A percentile compares a stretch with the other conserved stretches of the same genome.
Evolutionary conservation across 805 yeast genomes (phyloP).

Genomic region (Schwanniomyces polymorphus): DNA sequence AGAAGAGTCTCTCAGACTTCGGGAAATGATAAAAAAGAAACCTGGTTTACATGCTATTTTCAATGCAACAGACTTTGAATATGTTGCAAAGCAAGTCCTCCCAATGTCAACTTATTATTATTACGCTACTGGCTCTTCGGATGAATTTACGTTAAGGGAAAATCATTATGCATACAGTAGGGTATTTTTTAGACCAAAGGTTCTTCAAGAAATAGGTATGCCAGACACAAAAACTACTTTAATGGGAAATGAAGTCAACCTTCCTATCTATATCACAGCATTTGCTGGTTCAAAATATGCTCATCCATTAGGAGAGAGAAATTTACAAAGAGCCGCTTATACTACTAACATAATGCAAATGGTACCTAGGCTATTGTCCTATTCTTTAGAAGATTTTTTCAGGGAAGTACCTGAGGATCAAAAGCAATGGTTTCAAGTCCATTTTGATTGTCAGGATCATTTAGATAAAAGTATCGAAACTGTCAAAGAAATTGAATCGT

Average conservation of each 20-base stretch:
- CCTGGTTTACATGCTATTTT: constrained; percentile 27
- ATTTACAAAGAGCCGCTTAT: constrained; percentile 28
- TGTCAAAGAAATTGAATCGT: constrained; percentile 27
- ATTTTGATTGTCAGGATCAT: constrained; percentile 28
- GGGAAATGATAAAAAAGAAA: constrained; percentile 10
- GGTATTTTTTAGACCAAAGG: constrained; percentile 44
- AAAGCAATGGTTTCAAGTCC: constrained; percentile 30
- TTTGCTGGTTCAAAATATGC: constrained; percentile 42
- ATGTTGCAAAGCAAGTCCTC: constrained; percentile 26
- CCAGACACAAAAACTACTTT: constrained; percentile 19
- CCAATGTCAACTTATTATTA: constrained; percentile 32
- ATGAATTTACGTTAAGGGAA: constrained; percentile 40
- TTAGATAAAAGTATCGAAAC: constrained; percentile 16
- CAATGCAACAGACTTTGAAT: constrained; percentile 34
- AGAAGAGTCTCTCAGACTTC: not conserved
- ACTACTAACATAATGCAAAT: constrained; percentile 30
- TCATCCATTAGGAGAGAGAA: constrained; percentile 37
- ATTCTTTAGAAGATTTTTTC: constrained; percentile 23
- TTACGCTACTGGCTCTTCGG: constrained; percentile 46
- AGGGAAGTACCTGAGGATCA: constrained; percentile 20
- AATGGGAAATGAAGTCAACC: constrained; percentile 23
- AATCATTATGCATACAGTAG: constrained; percentile 41
- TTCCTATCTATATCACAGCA: constrained; percentile 46
- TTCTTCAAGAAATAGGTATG: constrained; percentile 25
- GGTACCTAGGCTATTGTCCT: constrained; percentile 29